Conservation (phyloP, 192 early-diverging fungal species). For the Funneliformis geosporum region DNA sequence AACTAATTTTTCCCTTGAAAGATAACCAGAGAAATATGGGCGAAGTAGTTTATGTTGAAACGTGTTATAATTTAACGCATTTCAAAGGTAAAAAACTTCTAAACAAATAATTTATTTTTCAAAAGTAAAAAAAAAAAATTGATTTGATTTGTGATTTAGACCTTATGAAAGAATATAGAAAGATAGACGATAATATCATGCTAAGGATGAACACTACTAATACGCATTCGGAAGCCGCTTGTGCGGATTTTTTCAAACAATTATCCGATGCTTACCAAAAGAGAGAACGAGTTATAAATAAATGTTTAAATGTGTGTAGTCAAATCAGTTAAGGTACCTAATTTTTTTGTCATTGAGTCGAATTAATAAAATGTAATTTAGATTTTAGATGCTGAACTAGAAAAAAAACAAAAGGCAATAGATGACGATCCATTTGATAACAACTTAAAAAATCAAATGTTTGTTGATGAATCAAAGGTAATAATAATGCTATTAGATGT, state of each 20-base stretch:
- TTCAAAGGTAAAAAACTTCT: constrained; percentile 25
- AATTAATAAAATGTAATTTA: constrained; percentile 30
- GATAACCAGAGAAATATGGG: background rate
- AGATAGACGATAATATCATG: constrained; percentile 82
- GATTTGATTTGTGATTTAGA: constrained; percentile 41
- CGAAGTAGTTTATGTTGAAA: constrained; percentile 18
- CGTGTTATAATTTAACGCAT: constrained; percentile 24
- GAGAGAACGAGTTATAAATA: constrained; percentile 66
- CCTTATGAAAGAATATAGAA: constrained; percentile 67
- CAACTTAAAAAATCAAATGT: constrained; percentile 15
- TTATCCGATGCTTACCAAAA: constrained; percentile 65
- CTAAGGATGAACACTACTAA: constrained; percentile 74
- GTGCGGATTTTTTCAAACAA: constrained; percentile 64
- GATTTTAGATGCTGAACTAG: constrained; percentile 48
- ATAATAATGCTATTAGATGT: background rate
- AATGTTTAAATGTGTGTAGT: constrained; percentile 60
- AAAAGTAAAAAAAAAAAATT: background rate
- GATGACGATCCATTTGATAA: constrained; percentile 24
- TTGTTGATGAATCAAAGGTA: constrained; percentile 30
- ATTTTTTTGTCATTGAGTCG: background rate
- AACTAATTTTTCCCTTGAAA: too few relatives aligned
- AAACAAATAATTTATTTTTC: background rate
- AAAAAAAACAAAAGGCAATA: constrained; percentile 28
- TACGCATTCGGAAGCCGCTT: constrained; percentile 61
- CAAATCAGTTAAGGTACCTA: background rate